Base-by-base conservation (phyloP, 202 grass and related monocot species). In the Musa balbisiana region DNA sequence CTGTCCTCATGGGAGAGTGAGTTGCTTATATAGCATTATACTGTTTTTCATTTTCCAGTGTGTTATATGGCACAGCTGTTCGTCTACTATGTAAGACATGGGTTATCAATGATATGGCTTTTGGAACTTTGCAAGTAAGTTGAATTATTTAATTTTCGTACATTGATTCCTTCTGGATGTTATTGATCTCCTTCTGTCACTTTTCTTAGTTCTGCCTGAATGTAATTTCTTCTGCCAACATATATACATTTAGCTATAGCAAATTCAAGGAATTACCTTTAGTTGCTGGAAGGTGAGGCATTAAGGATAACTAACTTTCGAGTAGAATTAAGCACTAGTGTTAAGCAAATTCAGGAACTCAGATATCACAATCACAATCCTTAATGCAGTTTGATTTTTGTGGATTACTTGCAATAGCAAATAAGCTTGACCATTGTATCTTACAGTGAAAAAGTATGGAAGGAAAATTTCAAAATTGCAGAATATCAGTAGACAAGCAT, bases 111-210 rank as follows among this genome's bases (percentile, higher is more conserved):
- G 91, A 93, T 79, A 80, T 85, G 81, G 90, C 85, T 72, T 98
- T 98, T 88, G 84, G 81, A 79, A 98, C 83, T 82, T 74, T 98
- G 77, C 94, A 98, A 88, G 94, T 93, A 93, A 86, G 91, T 76
- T 74, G n/a, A 77, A 85, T 73, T 27, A 15, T 50, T 55, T 54
- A 81, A 52, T 66, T 82, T 80, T 53, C 50, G n/a, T 9, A 73
- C 15, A 14, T 10, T 58, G n/a, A 69, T 51, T 8, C 2, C 27
- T 55, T 80, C 5, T 76, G 76, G 25, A 75, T 79, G 49, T 74
- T 72, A 53, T n/a, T 9, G 74, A 66, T 43, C 25, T 65, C 11
- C 21, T 64, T 23, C 20, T 64, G 5, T 23, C 62, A 64, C 33
- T 43, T 43, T 4, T 43, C 33, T 43, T 43, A 43, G 4, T 43